phyloP scores from a whole-genome alignment of 768 basidiomycete genomes.

The Mycena indigotica region DNA sequence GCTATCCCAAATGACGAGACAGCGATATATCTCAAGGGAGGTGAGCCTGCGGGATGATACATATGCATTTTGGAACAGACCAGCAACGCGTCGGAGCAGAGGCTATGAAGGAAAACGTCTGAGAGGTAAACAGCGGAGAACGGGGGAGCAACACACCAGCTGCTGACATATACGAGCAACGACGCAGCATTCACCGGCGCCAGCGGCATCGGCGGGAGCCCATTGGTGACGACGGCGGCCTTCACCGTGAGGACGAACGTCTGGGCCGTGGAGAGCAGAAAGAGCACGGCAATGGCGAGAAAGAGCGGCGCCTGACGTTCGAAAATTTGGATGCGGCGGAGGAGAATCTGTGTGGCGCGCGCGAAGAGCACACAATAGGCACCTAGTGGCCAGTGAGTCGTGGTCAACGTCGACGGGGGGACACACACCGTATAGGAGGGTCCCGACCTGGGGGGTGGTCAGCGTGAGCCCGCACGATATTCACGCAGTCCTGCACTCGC shows the following conservation, averaged over 20 bases:
- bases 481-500: background rate
- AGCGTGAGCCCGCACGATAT: background rate
- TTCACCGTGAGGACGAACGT: constrained; percentile 5
- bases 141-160: constrained; percentile 1
- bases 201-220: background rate
- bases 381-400: background rate
- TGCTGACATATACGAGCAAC: constrained; percentile 9
- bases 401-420: background rate
- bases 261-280: constrained; percentile 9
- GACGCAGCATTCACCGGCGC: background rate
- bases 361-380: constrained; percentile 8
- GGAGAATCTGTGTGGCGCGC: constrained; percentile 3
- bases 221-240: constrained; percentile 6
- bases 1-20: constrained; percentile 11
- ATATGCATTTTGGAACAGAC: background rate
- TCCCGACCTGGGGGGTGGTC: background rate
- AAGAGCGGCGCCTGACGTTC: constrained; percentile 11
- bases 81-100: constrained; percentile 10
- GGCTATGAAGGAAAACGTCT: background rate
- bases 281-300: constrained; percentile 3
- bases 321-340: constrained; percentile 2
- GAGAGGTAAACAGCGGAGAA: background rate
- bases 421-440: constrained; percentile 5
- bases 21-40: constrained; percentile 9
- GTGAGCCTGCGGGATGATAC: background rate